phyloP scores from a whole-genome alignment of 192 early-diverging fungal genomes.

The Phycomyces blakesleeanus region DNA sequence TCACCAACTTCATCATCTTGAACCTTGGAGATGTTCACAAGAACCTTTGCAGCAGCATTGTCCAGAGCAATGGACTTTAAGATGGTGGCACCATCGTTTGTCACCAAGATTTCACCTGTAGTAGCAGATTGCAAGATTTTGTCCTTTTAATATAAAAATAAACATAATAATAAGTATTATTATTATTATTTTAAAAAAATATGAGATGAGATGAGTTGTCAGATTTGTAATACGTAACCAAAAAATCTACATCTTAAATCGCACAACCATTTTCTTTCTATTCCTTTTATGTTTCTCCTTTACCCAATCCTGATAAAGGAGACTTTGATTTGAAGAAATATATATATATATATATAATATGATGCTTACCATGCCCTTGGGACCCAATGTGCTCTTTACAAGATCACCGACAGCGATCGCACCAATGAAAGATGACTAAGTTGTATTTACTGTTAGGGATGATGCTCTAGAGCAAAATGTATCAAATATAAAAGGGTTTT shows the following conservation, averaged over 20 bases:
- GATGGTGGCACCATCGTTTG: slow-evolving; percentile 99
- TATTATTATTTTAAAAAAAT: background rate
- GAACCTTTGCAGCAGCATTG: slow-evolving; percentile 96
- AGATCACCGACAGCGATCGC: slow-evolving; percentile 99
- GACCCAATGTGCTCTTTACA: slow-evolving; percentile 95
- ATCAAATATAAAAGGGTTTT: slow-evolving; percentile 20
- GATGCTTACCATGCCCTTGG: slow-evolving; percentile 89
- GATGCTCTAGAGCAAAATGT: background rate
- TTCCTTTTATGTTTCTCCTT: background rate
- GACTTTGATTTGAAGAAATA: too few relatives aligned
- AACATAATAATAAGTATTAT: background rate
- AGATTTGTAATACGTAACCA: background rate
- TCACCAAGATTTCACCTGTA: slow-evolving; percentile 84
- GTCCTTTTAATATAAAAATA: slow-evolving; percentile 55
- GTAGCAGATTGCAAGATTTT: slow-evolving; percentile 96
- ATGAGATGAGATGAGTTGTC: background rate
- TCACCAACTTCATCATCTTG: slow-evolving; percentile 99
- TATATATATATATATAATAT: too few relatives aligned
- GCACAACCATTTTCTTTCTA: background rate
- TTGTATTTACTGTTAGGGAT: background rate
- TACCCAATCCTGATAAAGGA: too few relatives aligned
- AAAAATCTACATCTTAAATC: background rate
- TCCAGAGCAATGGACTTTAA: slow-evolving; percentile 95
- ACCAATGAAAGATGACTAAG: slow-evolving; percentile 89
- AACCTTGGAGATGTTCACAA: slow-evolving; percentile 98